Conservation (phyloP, 306 rosid genomes). For the Potentilla sterilis region DNA sequence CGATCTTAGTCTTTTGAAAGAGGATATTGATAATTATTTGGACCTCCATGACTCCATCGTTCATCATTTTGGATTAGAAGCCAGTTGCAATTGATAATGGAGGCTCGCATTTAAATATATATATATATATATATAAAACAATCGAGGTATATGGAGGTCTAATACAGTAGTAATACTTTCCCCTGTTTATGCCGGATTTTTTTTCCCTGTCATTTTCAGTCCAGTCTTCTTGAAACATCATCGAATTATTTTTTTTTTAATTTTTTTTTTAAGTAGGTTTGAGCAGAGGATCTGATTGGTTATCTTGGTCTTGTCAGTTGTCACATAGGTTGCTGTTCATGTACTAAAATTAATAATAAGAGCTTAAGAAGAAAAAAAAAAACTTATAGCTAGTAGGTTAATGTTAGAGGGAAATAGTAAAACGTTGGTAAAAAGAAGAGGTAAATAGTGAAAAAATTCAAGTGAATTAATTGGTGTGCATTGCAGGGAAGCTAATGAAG, state of each 20-base stretch:
- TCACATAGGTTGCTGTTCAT: not conserved
- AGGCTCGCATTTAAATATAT: too few species aligned
- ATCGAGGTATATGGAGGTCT: too few species aligned
- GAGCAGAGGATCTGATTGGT: not conserved
- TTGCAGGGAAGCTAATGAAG: constrained; percentile 59
- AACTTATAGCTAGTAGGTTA: not conserved
- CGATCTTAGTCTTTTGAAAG: too few species aligned
- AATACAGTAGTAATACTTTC: too few species aligned
- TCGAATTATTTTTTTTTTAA: too few species aligned
- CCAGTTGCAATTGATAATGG: not conserved
- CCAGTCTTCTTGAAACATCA: not conserved
- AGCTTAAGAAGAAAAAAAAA: not conserved
- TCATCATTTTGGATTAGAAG: not conserved
- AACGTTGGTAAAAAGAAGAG: not conserved
- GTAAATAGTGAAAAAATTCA: not conserved
- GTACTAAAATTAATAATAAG: not conserved
- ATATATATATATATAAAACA: too few species aligned
- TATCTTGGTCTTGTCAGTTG: not conserved
- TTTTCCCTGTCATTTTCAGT: too few species aligned
- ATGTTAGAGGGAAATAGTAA: not conserved
- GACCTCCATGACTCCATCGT: not conserved
- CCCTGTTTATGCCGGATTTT: too few species aligned
- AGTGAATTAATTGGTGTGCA: not conserved
- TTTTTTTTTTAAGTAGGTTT: not conserved
- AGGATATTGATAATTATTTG: not conserved